Conservation (phyloP, 768 basidiomycete species). For the Auriscalpium orientale region DNA sequence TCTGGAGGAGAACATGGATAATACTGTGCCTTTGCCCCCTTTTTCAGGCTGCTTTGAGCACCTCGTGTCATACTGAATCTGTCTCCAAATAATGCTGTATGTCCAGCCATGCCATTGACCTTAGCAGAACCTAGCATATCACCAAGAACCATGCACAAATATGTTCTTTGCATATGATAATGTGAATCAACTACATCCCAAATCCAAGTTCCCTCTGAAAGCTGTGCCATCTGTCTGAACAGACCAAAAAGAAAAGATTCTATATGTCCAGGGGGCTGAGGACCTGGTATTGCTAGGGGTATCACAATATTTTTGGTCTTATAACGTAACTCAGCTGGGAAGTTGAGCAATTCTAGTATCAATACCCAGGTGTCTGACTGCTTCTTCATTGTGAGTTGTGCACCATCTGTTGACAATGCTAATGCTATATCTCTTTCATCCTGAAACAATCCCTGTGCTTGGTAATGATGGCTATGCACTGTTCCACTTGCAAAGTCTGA, state of each 20-base stretch:
- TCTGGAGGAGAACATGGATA: not conserved
- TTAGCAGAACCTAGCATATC: slow-evolving; percentile 30
- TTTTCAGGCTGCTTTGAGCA: not conserved
- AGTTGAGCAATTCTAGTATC: slow-evolving; percentile 18
- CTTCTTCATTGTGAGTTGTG: slow-evolving; percentile 28
- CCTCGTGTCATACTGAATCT: slow-evolving; percentile 15
- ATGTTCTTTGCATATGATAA: slow-evolving; percentile 3
- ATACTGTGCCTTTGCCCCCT: not conserved
- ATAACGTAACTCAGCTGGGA: not conserved
- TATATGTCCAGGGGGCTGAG: not conserved
- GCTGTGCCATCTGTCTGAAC: not conserved
- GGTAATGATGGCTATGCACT: not conserved
- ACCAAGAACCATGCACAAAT: slow-evolving; percentile 19
- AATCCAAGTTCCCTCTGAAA: not conserved
- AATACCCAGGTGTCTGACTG: slow-evolving; percentile 24
- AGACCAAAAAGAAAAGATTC: not conserved
- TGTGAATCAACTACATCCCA: not conserved
- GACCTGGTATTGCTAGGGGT: not conserved
- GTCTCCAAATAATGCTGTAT: slow-evolving; percentile 20
- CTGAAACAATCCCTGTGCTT: not conserved
- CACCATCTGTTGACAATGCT: slow-evolving; percentile 22
- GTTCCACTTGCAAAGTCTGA: not conserved
- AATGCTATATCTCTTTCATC: slow-evolving; percentile 17
- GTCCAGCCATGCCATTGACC: not conserved
- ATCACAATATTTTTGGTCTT: not conserved